Conservation (phyloP, 768 basidiomycete species). For the Roridomyces roridus region DNA sequence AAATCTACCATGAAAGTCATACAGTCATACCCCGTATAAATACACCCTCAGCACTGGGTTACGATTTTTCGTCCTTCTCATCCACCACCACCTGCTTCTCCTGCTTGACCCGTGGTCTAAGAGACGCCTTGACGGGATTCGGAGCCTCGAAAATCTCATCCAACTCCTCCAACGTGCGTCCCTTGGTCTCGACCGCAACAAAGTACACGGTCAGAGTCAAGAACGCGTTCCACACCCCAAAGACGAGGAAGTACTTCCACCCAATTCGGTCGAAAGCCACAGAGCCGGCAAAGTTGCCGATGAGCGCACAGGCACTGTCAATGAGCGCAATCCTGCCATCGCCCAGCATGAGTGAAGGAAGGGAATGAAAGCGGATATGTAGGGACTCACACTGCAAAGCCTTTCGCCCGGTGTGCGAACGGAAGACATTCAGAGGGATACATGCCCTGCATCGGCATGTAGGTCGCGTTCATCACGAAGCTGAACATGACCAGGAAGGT, state of each 20-base stretch:
- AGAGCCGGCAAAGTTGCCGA: conserved; percentile 17
- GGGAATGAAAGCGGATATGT: too few species aligned
- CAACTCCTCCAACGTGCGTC: conserved; percentile 7
- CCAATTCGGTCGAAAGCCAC: conserved; percentile 16
- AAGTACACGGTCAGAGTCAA: conserved; percentile 8
- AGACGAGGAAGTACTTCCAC: conserved; percentile 16
- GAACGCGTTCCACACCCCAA: conserved; percentile 8
- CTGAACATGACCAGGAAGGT: conserved; percentile 42
- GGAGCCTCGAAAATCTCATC: conserved; percentile 23
- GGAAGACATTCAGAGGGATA: conserved; percentile 18
- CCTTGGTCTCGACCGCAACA: conserved; percentile 19
- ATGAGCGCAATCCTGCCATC: conserved; percentile 10
- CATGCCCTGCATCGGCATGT: conserved; percentile 19
- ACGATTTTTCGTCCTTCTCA: too few species aligned
- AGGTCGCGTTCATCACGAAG: conserved; percentile 13
- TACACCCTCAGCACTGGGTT: too few species aligned
- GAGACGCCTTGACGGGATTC: conserved; percentile 16
- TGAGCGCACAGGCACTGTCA: conserved; percentile 4
- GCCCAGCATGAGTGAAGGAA: too few species aligned
- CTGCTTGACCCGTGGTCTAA: too few species aligned
- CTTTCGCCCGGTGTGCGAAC: conserved; percentile 3
- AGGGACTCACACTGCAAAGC: too few species aligned
- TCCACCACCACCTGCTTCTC: too few species aligned
- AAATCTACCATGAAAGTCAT: too few species aligned
- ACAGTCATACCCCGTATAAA: too few species aligned